These are phyloP conservation scores for Tolypocladium tundrense DNA, from an alignment of 2,329 filamentous ascomycete genomes.

Conservation along the genomic window DNA sequence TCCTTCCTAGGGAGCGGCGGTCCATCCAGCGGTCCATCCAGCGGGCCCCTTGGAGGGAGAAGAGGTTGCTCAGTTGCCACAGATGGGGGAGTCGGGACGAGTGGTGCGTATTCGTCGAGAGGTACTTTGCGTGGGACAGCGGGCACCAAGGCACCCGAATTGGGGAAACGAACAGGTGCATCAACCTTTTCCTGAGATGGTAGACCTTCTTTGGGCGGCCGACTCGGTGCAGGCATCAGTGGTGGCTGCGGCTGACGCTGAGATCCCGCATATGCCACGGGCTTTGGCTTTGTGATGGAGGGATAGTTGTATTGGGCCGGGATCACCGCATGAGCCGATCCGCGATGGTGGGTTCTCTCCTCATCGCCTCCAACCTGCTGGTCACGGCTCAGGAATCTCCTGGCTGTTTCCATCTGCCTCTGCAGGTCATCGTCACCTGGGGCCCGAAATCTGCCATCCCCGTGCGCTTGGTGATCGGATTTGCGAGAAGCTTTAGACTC, in stretches of 20 bases:
- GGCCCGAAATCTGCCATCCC: background rate
- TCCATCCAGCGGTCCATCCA: background rate
- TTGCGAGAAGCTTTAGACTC: constrained; percentile 39
- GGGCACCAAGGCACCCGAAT: constrained; percentile 5
- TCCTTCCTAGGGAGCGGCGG: constrained; percentile 35
- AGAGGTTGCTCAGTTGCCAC: constrained; percentile 8
- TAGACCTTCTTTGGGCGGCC: constrained; percentile 19
- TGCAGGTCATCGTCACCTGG: constrained; percentile 34
- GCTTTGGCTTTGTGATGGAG: constrained; percentile 40
- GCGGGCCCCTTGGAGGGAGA: constrained; percentile 18
- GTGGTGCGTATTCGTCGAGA: constrained; percentile 11
- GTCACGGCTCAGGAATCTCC: constrained; percentile 30
- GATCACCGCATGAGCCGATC: constrained; percentile 13
- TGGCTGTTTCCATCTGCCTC: constrained; percentile 42
- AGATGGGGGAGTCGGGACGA: constrained; percentile 9
- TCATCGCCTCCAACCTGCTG: constrained; percentile 13
- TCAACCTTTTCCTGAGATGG: constrained; percentile 2
- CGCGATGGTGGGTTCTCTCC: constrained; percentile 7
- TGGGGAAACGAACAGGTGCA: background rate
- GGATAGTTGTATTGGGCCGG: constrained; percentile 42
- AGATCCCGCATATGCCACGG: constrained; percentile 31
- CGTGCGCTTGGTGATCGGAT: background rate
- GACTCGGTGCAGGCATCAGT: constrained; percentile 18
- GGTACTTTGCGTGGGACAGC: constrained; percentile 19
- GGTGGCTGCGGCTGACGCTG: constrained; percentile 6